These are phyloP conservation scores for Diophrys appendiculata DNA, from an alignment of 73 alveolate genomes.

Conservation along the genomic window DNA sequence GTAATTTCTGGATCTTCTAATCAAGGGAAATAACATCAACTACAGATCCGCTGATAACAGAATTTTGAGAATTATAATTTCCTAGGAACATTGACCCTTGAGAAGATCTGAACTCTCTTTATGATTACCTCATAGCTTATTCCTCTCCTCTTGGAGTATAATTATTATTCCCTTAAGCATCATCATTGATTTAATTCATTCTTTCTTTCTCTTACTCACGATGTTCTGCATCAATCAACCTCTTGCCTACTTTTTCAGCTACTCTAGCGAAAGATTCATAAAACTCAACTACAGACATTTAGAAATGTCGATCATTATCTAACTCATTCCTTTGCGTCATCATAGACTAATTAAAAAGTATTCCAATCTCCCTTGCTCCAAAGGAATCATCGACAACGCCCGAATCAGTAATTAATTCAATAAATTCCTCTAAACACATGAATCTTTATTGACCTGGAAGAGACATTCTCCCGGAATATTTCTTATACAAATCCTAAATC, in stretches of 20 bases:
- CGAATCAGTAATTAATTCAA: conserved; percentile 46
- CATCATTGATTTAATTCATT: not conserved
- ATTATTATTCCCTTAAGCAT: not conserved
- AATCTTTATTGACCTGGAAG: conserved; percentile 72
- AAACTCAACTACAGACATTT: conserved; percentile 61
- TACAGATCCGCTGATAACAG: not conserved
- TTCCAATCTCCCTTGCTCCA: conserved; percentile 69
- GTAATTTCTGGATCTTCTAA: not conserved
- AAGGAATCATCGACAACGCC: conserved; percentile 66
- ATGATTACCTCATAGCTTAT: not conserved
- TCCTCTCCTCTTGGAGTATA: not conserved
- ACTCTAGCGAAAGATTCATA: conserved; percentile 67
- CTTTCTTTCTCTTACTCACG: not conserved
- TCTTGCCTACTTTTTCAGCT: conserved; percentile 37
- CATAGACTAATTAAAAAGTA: conserved; percentile 68
- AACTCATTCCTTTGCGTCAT: conserved; percentile 76
- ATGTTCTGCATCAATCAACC: not conserved
- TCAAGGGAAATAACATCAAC: not conserved
- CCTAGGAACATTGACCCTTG: too few species aligned
- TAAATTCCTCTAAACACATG: conserved; percentile 75
- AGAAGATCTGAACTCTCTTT: not conserved
- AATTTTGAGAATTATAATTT: too few species aligned
- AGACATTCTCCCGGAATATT: conserved; percentile 40
- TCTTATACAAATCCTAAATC: conserved; percentile 55
- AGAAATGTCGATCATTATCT: conserved; percentile 47